phyloP scores from a whole-genome alignment of 352 stramenopile species.

The Pythium sukuiense region DNA sequence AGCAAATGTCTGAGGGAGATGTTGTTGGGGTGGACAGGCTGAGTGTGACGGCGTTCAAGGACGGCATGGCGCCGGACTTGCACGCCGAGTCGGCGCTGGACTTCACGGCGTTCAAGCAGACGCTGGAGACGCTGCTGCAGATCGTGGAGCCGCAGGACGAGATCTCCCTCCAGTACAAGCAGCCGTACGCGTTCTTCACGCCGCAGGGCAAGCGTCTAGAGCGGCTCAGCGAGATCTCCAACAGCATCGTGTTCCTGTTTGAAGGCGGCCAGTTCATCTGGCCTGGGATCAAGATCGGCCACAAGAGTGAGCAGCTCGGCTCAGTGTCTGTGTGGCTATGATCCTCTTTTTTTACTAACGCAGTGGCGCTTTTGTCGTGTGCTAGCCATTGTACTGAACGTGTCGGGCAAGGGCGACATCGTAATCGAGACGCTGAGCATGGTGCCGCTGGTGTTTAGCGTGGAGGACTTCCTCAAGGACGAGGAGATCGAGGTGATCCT shows the following conservation, averaged over 20 bases:
- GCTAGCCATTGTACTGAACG: slow-evolving; percentile 23
- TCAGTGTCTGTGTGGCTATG: too few relatives aligned
- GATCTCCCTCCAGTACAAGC: slow-evolving; percentile 54
- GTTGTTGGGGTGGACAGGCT: slow-evolving; percentile 30
- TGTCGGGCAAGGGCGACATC: slow-evolving; percentile 32
- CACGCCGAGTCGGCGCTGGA: slow-evolving; percentile 40
- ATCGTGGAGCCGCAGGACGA: slow-evolving; percentile 34
- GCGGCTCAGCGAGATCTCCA: slow-evolving; percentile 41
- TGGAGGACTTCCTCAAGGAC: slow-evolving; percentile 74
- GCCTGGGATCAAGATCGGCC: slow-evolving; percentile 60
- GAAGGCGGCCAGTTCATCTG: slow-evolving; percentile 79
- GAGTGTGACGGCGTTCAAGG: slow-evolving; percentile 53
- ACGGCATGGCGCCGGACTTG: slow-evolving; percentile 40
- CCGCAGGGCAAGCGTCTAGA: slow-evolving; percentile 47
- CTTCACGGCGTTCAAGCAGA: slow-evolving; percentile 33
- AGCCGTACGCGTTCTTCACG: slow-evolving; percentile 67
- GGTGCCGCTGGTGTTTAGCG: slow-evolving; percentile 60
- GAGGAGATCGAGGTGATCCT: slow-evolving; percentile 78
- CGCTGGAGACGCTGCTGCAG: slow-evolving; percentile 42
- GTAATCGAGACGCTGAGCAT: slow-evolving; percentile 38
- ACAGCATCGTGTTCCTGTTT: slow-evolving; percentile 68
- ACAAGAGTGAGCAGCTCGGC: slow-evolving; percentile 53
- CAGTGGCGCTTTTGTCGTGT: background rate
- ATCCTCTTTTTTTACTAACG: too few relatives aligned
- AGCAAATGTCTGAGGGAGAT: background rate